Conservation (phyloP, 495 filamentous ascomycete genomes). For the Tuber aestivum region DNA sequence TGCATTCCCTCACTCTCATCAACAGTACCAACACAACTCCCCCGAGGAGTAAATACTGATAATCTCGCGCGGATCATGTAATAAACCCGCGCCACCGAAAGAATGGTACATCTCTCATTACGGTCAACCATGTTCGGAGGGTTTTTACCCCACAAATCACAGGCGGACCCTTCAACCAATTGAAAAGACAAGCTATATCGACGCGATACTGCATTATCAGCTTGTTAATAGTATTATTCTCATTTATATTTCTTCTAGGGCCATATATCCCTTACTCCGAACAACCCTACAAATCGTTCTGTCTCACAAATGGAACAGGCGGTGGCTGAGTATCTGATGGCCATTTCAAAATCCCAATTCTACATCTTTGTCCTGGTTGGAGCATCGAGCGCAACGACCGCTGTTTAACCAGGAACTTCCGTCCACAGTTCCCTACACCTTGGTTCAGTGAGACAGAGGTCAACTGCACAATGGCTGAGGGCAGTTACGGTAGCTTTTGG, state of each 20-base stretch:
- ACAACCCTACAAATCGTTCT: slow-evolving; percentile 20
- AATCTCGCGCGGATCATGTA: slow-evolving; percentile 15
- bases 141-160: slow-evolving; percentile 47
- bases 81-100: slow-evolving; percentile 46
- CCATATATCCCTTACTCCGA: slow-evolving; percentile 43
- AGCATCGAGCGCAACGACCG: slow-evolving; percentile 24
- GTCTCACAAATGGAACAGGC: slow-evolving; percentile 28
- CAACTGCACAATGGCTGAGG: slow-evolving; percentile 41
- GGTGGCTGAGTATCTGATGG: slow-evolving; percentile 45
- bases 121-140: slow-evolving; percentile 43
- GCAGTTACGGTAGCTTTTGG: slow-evolving; percentile 52
- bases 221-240: background rate
- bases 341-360: slow-evolving; percentile 43
- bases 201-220: slow-evolving; percentile 52
- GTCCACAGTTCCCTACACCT: slow-evolving; percentile 42
- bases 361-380: slow-evolving; percentile 21
- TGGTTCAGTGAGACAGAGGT: slow-evolving; percentile 26
- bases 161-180: slow-evolving; percentile 49
- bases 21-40: slow-evolving; percentile 1
- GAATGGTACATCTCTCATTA: slow-evolving; percentile 45
- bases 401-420: slow-evolving; percentile 50
- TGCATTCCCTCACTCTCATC: background rate
- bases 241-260: slow-evolving; percentile 32
- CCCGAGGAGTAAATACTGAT: background rate
- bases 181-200: slow-evolving; percentile 57